Evolutionary conservation across 1,139 yeast species (phyloP).

Genomic region (Pichia sp.): DNA sequence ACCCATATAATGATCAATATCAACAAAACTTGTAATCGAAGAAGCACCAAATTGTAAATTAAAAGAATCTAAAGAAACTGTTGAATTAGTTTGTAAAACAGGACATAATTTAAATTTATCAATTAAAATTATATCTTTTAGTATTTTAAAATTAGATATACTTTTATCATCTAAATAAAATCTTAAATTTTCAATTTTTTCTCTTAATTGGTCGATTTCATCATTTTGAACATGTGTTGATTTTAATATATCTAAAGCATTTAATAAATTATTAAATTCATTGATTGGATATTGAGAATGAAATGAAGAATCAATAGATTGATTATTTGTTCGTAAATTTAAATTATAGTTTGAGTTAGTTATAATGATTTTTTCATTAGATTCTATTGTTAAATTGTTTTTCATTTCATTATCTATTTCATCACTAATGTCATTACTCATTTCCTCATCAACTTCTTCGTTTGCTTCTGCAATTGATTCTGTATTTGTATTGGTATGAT

Average conservation of each 20-base stretch:
- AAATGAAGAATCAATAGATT: not conserved
- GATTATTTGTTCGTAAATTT: no score
- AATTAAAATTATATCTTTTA: slow-evolving; percentile 6
- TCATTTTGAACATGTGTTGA: slow-evolving; percentile 12
- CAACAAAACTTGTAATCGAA: slow-evolving; percentile 9
- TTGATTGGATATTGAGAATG: not conserved
- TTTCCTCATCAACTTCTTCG: no score
- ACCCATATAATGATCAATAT: slow-evolving; percentile 11
- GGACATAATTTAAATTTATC: slow-evolving; percentile 2
- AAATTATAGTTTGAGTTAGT: no score
- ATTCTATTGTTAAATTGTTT: no score
- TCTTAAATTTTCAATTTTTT: slow-evolving; percentile 11
- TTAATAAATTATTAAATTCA: slow-evolving; percentile 10
- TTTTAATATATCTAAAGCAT: slow-evolving; percentile 11
- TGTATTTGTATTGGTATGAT: no score
- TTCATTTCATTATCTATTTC: no score
- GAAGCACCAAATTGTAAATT: slow-evolving; percentile 13
- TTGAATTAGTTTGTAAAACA: slow-evolving; percentile 2
- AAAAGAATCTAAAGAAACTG: slow-evolving; percentile 5
- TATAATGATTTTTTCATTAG: no score
- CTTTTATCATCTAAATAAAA: slow-evolving; percentile 14
- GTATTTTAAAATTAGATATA: slow-evolving; percentile 6
- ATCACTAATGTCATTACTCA: no score
- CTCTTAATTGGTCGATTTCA: slow-evolving; percentile 13
- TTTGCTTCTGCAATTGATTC: no score